These are phyloP conservation scores for Amaranthus cruentus DNA, from an alignment of 148 eudicot species.

Conservation along the genomic window DNA sequence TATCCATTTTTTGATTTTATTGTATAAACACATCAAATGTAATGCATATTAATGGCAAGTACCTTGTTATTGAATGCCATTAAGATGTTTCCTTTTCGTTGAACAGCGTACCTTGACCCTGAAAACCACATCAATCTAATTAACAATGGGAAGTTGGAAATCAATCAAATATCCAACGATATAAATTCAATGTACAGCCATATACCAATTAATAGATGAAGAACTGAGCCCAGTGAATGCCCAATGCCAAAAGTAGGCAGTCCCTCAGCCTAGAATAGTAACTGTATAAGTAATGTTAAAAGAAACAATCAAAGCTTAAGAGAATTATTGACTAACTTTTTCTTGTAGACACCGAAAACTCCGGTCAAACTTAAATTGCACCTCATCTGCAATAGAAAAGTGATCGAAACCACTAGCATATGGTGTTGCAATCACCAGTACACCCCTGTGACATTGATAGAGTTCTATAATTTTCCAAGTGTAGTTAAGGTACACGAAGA, in stretches of 20 bases:
- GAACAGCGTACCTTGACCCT: constrained; percentile 95
- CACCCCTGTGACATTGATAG: constrained; percentile 50
- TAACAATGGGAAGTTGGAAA: constrained; percentile 6
- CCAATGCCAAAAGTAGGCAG: constrained; percentile 92
- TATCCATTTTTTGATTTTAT: no score
- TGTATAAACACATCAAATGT: no score
- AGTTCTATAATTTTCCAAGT: constrained; percentile 16
- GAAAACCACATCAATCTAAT: constrained; percentile 29
- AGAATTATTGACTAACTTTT: constrained; percentile 43
- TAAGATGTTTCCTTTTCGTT: constrained; percentile 66
- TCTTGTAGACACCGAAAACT: constrained; percentile 69
- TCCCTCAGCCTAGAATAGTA: constrained; percentile 47
- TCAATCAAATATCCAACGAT: not conserved
- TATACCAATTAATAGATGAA: constrained; percentile 87
- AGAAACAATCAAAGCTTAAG: not conserved
- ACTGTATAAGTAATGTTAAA: constrained; percentile 2
- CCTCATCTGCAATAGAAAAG: constrained; percentile 95
- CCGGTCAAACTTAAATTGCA: constrained; percentile 86
- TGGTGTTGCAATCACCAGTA: constrained; percentile 95
- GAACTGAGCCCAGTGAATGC: constrained; percentile 92
- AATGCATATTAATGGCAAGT: constrained; percentile 7
- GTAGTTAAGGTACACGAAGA: constrained; percentile 1
- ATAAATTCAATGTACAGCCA: not conserved
- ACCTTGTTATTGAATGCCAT: constrained; percentile 98
- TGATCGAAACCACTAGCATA: constrained; percentile 98